Evolutionary conservation across 805 yeast species (phyloP).

Genomic region (Scheffersomyces coipomensis): DNA sequence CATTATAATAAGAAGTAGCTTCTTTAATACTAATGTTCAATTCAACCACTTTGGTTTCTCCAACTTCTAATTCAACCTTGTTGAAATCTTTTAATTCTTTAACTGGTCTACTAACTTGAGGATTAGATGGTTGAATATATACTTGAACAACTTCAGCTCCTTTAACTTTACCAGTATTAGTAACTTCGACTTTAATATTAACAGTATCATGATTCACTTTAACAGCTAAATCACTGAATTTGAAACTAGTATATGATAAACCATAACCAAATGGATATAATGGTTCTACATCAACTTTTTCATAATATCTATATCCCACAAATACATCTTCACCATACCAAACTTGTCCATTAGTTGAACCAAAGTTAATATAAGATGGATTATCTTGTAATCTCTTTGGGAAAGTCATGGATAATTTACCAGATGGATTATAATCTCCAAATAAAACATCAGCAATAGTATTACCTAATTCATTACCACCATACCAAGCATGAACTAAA

Average conservation of each 20-base stretch:
- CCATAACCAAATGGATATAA: conserved; percentile 65
- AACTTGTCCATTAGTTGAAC: conserved; percentile 51
- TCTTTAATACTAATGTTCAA: conserved; percentile 44
- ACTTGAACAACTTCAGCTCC: conserved; percentile 61
- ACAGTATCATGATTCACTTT: conserved; percentile 20
- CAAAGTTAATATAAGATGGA: conserved; percentile 54
- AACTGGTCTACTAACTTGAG: conserved; percentile 47
- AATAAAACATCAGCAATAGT: conserved; percentile 58
- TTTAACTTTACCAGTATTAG: conserved; percentile 45
- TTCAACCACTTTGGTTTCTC: conserved; percentile 37
- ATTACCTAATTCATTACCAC: conserved; percentile 52
- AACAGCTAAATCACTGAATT: conserved; percentile 35
- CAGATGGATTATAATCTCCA: conserved; percentile 62
- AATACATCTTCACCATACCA: conserved; percentile 66
- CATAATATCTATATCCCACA: conserved; percentile 63
- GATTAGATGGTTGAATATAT: conserved; percentile 40
- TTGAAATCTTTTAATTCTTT: conserved; percentile 62
- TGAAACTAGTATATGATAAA: conserved; percentile 56
- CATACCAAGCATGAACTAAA: conserved; percentile 35
- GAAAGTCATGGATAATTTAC: conserved; percentile 56
- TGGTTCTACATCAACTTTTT: conserved; percentile 46
- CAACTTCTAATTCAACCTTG: conserved; percentile 47
- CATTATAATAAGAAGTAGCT: conserved; percentile 56
- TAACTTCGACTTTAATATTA: conserved; percentile 38
- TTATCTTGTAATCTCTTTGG: conserved; percentile 52